Evolutionary conservation across 78 protist species (phyloP).

Genomic region (Dictyostelium firmibasis): DNA sequence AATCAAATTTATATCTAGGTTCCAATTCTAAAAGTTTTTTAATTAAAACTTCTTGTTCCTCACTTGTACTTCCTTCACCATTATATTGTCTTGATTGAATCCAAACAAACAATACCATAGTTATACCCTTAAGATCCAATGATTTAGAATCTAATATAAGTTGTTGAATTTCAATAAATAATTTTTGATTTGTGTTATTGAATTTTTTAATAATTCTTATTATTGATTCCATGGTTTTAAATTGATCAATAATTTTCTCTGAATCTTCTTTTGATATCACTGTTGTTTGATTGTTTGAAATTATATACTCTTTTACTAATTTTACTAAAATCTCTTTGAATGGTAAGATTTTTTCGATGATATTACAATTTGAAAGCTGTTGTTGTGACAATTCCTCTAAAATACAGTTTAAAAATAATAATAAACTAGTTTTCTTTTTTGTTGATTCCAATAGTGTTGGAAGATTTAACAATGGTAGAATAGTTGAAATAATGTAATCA

Average conservation of each 20-base stretch:
- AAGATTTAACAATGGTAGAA: neutral
- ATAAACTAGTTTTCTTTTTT: neutral
- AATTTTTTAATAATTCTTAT: neutral
- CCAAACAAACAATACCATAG: conserved; percentile 6
- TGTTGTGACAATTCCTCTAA: neutral
- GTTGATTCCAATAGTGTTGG: neutral
- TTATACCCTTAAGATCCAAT: neutral
- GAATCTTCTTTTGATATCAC: neutral
- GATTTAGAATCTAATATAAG: neutral
- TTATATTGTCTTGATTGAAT: neutral
- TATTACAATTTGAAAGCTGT: neutral
- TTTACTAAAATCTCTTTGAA: neutral
- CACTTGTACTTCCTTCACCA: neutral
- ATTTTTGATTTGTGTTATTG: neutral
- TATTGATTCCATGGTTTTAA: neutral
- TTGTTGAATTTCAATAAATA: neutral
- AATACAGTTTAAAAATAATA: neutral
- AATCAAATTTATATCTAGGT: conserved; percentile 31
- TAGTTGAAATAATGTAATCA: neutral
- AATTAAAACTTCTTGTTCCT: neutral
- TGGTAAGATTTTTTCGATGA: neutral
- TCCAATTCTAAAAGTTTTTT: neutral
- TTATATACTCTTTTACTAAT: neutral
- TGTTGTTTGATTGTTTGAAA: neutral
- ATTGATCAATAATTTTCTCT: conserved; percentile 8